Evolutionary conservation across 768 basidiomycete genomes (phyloP).

Genomic region (Boletus speciosus): DNA sequence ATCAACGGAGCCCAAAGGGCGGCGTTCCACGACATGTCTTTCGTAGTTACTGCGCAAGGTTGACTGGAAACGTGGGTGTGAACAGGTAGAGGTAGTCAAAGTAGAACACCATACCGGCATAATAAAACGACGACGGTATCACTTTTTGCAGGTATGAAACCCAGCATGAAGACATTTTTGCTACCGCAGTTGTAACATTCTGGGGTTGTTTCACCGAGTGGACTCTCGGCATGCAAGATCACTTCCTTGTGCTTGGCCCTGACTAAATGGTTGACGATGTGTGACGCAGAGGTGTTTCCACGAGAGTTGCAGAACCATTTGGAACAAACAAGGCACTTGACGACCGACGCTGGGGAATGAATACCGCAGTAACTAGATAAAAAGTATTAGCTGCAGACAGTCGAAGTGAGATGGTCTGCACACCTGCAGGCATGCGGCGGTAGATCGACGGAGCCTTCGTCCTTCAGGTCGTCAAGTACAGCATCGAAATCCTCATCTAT

Average conservation of each 20-base stretch:
- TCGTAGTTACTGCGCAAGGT: constrained; percentile 95
- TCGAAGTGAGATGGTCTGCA: constrained; percentile 20
- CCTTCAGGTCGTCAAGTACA: constrained; percentile 85
- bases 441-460: constrained; percentile 71
- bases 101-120: constrained; percentile 65
- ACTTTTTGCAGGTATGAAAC: constrained; percentile 98
- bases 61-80: constrained; percentile 50
- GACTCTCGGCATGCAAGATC: constrained; percentile 90
- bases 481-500: constrained; percentile 87
- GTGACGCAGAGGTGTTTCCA: constrained; percentile 95
- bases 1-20: constrained; percentile 98
- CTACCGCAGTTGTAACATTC: constrained; percentile 99
- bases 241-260: constrained; percentile 99
- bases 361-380: constrained; percentile 89
- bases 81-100: background rate
- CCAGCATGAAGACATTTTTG: constrained; percentile 99
- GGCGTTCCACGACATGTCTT: constrained; percentile 99
- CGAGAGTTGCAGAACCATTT: constrained; percentile 99
- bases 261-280: constrained; percentile 98
- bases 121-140: constrained; percentile 97
- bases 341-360: constrained; percentile 94
- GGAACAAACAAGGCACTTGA: constrained; percentile 87
- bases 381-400: constrained; percentile 8
- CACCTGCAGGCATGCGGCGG: constrained; percentile 96
- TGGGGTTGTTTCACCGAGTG: constrained; percentile 94